These are phyloP conservation scores for Claviceps pusilla DNA, from an alignment of 2,329 filamentous ascomycete species.

Conservation along the genomic window DNA sequence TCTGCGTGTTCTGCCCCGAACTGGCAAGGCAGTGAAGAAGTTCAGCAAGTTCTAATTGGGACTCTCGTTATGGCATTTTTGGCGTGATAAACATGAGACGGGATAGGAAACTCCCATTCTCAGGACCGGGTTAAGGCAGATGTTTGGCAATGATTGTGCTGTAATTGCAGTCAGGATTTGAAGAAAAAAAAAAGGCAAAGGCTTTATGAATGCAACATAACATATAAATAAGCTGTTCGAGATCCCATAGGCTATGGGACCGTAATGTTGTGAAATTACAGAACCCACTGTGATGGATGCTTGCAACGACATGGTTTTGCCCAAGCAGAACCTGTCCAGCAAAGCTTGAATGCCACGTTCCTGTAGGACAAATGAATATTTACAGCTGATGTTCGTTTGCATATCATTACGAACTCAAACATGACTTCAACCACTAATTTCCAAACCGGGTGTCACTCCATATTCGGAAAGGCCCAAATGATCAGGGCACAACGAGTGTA, in stretches of 20 bases:
- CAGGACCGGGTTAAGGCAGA: conserved; percentile 27
- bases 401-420: too few species aligned
- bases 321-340: neutral
- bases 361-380: neutral
- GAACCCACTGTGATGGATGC: neutral
- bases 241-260: neutral
- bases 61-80: conserved; percentile 36
- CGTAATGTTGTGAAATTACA: neutral
- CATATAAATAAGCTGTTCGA: neutral
- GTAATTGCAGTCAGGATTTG: conserved; percentile 30
- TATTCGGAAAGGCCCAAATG: neutral
- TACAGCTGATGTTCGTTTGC: too few species aligned
- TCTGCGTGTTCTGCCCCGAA: conserved; percentile 93
- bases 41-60: conserved; percentile 92
- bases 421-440: too few species aligned
- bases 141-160: conserved; percentile 28
- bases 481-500: neutral
- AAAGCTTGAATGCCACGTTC: neutral
- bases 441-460: neutral
- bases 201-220: conserved; percentile 23
- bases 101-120: conserved; percentile 21
- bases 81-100: conserved; percentile 36
- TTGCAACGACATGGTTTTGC: neutral
- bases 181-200: conserved; percentile 15
- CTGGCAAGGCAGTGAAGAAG: conserved; percentile 91